These are phyloP conservation scores for Clitopilus hobsonii DNA, from an alignment of 768 basidiomycete genomes.

Conservation along the genomic window DNA sequence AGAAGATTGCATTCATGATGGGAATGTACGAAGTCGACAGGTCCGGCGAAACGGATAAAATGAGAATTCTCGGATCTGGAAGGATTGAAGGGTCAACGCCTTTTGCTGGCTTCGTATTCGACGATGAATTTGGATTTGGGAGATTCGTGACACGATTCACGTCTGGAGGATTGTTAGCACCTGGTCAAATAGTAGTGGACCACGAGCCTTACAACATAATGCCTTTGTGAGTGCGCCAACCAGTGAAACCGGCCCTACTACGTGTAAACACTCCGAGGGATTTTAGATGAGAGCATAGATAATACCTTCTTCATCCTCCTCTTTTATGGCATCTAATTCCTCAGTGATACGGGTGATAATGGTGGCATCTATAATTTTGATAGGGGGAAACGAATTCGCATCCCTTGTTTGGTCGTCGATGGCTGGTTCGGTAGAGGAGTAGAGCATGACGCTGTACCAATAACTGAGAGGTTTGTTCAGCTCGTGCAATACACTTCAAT, in stretches of 20 bases:
- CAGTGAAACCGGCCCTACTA: slow-evolving; percentile 56
- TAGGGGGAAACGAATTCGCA: slow-evolving; percentile 81
- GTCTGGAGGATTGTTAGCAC: slow-evolving; percentile 18
- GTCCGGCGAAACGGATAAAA: slow-evolving; percentile 92
- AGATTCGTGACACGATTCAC: slow-evolving; percentile 34
- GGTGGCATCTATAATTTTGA: slow-evolving; percentile 68
- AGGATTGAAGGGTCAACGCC: slow-evolving; percentile 23
- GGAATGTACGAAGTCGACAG: slow-evolving; percentile 90
- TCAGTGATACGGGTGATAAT: slow-evolving; percentile 57
- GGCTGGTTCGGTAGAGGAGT: slow-evolving; percentile 55
- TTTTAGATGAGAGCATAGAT: slow-evolving; percentile 7
- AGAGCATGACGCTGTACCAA: slow-evolving; percentile 64
- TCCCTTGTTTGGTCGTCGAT: slow-evolving; percentile 43
- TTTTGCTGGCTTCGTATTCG: slow-evolving; percentile 24
- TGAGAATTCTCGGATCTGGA: slow-evolving; percentile 39
- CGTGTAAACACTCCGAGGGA: slow-evolving; percentile 8
- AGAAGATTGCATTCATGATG: slow-evolving; percentile 99
- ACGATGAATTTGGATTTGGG: slow-evolving; percentile 11
- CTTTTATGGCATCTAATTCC: slow-evolving; percentile 52
- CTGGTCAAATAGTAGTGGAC: not conserved
- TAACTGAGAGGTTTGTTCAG: slow-evolving; percentile 1
- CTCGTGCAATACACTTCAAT: slow-evolving; percentile 8
- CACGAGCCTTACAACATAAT: slow-evolving; percentile 65
- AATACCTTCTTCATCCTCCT: slow-evolving; percentile 47
- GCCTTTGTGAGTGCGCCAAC: slow-evolving; percentile 92